phyloP scores from a whole-genome alignment of 106 monocot species.

The Dendrobium huoshanense region DNA sequence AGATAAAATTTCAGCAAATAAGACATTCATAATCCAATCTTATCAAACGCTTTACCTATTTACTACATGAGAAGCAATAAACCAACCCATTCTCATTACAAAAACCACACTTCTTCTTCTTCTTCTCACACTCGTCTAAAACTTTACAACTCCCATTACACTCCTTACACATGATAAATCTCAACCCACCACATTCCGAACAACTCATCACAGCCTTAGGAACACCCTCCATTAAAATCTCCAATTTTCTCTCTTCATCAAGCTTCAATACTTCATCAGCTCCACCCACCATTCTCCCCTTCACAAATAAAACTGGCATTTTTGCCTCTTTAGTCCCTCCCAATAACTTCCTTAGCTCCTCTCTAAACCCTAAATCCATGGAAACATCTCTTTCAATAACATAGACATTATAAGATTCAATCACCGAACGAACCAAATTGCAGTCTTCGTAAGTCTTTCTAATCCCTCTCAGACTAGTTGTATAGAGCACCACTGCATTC shows the following conservation, averaged over 20 bases:
- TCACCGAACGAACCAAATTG: constrained; percentile 45
- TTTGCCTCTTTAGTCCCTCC: constrained; percentile 33
- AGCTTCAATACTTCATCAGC: constrained; percentile 53
- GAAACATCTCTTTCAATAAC: constrained; percentile 78
- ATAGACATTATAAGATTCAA: constrained; percentile 53
- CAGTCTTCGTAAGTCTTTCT: constrained; percentile 90
- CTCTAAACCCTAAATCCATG: constrained; percentile 81
- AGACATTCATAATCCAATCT: too few relatives aligned
- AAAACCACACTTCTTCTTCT: constrained; percentile 55
- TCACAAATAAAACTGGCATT: constrained; percentile 61
- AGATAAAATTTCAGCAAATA: constrained; percentile 14
- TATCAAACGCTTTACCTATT: neutral
- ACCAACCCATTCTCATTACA: constrained; percentile 97
- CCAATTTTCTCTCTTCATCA: constrained; percentile 76
- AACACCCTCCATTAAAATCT: constrained; percentile 43
- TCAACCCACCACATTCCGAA: constrained; percentile 64
- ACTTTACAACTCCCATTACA: constrained; percentile 91
- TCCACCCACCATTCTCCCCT: constrained; percentile 67
- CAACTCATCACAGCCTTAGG: constrained; percentile 43
- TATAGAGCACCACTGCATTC: constrained; percentile 58
- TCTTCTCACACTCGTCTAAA: constrained; percentile 40
- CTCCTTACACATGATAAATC: constrained; percentile 77
- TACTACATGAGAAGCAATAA: constrained; percentile 53
- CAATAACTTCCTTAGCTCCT: constrained; percentile 70
- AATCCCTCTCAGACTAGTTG: constrained; percentile 77